Evolutionary conservation across 306 rosid species (phyloP), one percentile per base, ranked within the genome.

Genomic region (Erythrophleum fordii): DNA sequence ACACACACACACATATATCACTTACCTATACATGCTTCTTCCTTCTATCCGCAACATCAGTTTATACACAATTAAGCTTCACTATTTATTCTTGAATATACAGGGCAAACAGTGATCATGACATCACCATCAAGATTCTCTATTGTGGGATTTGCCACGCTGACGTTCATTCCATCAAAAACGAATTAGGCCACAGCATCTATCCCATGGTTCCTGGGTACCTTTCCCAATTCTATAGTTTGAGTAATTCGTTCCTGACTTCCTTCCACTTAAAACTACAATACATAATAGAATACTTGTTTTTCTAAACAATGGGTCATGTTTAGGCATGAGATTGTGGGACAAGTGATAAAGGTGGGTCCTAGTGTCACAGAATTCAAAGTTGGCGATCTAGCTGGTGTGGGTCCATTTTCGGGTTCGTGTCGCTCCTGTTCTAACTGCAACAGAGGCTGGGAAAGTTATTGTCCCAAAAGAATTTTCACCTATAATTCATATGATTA

Each of bases 291-390:
- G n/a, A n/a, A n/a, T n/a, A n/a, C n/a, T n/a, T n/a, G n/a, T n/a
- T n/a, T n/a, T n/a, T n/a, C n/a, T n/a, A n/a, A n/a, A n/a, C n/a
- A 65, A 9, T 20, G 0, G 3, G 3, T 28, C 28, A 17, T n/a
- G 41, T 6, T 49, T 17, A 85, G 88, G 60, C 85, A 82, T 18
- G 88, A 85, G 58, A 60, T 85, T 13, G 79, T 74, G 5, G 88
- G 86, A 1, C 20, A 51, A 64, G 87, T 80, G 35, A 80, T 68
- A 0, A 80, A 75, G 48, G 82, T 80, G 23, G 88, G 88, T 17
- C 23, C 45, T 45, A 79, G 26, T 6, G 88, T 79, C 6, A 28
- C 61, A 41, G 82, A 85, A 20, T 82, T 82, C 60, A 82, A 56
- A 28, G 58, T 82, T 35, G 86, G 84, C 9, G 88, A 82, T 58